Evolutionary conservation across 148 eudicot genomes (phyloP).

Genomic region (Rhododendron griersonianum): DNA sequence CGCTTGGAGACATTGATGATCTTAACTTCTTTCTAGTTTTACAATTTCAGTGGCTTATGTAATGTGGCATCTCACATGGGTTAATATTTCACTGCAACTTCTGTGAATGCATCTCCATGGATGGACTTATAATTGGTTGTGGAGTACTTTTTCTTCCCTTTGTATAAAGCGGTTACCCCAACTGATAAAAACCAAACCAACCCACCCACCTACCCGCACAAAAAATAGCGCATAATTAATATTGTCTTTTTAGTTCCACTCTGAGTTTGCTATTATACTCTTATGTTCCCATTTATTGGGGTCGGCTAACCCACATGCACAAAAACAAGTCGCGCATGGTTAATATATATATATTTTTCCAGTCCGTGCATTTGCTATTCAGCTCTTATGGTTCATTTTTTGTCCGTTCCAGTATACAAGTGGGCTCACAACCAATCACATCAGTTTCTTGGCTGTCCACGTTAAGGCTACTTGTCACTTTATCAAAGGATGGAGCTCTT

Average conservation of each 20-base stretch:
- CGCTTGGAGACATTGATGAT: background rate
- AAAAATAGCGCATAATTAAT: background rate
- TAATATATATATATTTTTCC: background rate
- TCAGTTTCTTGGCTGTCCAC: conserved; percentile 88
- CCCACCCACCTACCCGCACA: background rate
- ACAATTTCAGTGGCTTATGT: background rate
- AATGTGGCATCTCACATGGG: conserved; percentile 3
- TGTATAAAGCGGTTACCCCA: background rate
- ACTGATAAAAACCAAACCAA: no score
- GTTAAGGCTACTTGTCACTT: conserved; percentile 65
- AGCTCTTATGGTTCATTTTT: conserved; percentile 11
- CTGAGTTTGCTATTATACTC: conserved; percentile 7
- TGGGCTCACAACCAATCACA: conserved; percentile 93
- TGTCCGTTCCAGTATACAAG: conserved; percentile 68
- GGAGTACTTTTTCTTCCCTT: background rate
- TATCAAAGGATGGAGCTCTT: conserved; percentile 84
- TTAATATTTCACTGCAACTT: conserved; percentile 5
- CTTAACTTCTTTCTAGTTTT: background rate
- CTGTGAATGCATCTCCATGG: background rate
- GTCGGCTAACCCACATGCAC: background rate
- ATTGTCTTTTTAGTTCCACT: background rate
- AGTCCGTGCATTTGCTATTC: conserved; percentile 4
- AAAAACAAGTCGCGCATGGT: background rate
- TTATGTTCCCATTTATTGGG: background rate
- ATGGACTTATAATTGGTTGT: background rate